Base-by-base conservation (phyloP, 495 filamentous ascomycete genomes). In the Pseudoneurospora amorphoporcata region DNA sequence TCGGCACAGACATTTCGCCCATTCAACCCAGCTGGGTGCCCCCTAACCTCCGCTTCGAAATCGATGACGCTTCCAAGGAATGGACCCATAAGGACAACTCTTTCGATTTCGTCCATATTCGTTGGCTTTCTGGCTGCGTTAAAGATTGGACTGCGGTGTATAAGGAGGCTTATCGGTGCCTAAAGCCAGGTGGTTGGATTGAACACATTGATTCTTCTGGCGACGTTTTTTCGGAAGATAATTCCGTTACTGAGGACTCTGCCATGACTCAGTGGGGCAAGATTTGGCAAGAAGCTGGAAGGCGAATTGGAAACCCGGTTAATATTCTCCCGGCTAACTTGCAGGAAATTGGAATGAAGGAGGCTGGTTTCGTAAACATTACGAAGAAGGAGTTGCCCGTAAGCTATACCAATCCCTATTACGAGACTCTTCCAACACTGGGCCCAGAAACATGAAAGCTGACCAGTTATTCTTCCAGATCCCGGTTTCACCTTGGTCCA, bases 1-100 rank as follows among this genome's bases (percentile, higher is more conserved):
- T 88, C 45, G 90, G 89, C 17, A 88, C 88, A 14, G 90, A 92
- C 75, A 82, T 91, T 42, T 88, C 85, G 19, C 83, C 86, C 0
- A 88, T 88, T 69, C 86, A 88, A 72, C 84, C 84, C 0, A 71
- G 75, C 41, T 81, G 82, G 80, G 79, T 82, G 4, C 83, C 84
- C 3, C 82, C 82, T 7, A 86, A 86, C 73, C 75, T 84, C 8
- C 69, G 76, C 14, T 88, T 87, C 72, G 82, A 85, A 71, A 80
- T 88, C 41, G 86, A 88, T 71, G 87, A 88, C 73, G 76, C 81
- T 42, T 81, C 85, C 12, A 73, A 73, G 2, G 77, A 79, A 7
- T 88, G 85, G 86, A 80, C 80, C 47, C 86, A 83, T 75, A 70
- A 78, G 0, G 74, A 79, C n/a, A 72, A 77, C 23, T 74, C 75